Evolutionary conservation across 2,329 filamentous ascomycete species (phyloP).

Genomic region (Colletotrichum eremochloae): DNA sequence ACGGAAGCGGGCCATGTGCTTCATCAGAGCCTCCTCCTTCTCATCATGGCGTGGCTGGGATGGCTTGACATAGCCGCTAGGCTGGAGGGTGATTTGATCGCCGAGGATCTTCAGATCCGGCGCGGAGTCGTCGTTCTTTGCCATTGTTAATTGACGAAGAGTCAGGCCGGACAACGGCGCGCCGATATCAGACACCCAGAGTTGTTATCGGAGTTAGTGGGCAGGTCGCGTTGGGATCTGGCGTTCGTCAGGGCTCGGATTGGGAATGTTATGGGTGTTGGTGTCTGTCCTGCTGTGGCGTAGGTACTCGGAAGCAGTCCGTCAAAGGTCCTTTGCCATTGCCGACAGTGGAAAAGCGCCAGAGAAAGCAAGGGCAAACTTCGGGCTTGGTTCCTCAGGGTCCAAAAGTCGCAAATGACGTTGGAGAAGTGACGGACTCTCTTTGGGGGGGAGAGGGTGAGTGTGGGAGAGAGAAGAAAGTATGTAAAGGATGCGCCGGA

Average conservation of each 20-base stretch:
- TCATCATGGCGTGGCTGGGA: slow-evolving; percentile 58
- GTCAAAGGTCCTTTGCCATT: slow-evolving; percentile 38
- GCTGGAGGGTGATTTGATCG: slow-evolving; percentile 80
- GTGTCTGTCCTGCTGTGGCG: not conserved
- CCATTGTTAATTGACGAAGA: slow-evolving; percentile 49
- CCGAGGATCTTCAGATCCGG: slow-evolving; percentile 85
- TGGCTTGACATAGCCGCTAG: slow-evolving; percentile 75
- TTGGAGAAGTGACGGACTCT: slow-evolving; percentile 32
- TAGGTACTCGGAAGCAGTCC: slow-evolving; percentile 22
- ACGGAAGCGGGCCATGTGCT: slow-evolving; percentile 89
- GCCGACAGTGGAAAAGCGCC: slow-evolving; percentile 16
- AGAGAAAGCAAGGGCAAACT: not conserved
- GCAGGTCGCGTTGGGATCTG: not conserved
- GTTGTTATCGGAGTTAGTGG: not conserved
- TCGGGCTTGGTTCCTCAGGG: not conserved
- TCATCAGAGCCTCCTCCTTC: slow-evolving; percentile 79
- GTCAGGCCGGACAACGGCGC: not conserved
- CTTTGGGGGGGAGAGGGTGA: not conserved
- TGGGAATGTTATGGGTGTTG: not conserved
- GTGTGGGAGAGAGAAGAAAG: too few relatives aligned
- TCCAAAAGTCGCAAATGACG: slow-evolving; percentile 21
- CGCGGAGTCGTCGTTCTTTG: slow-evolving; percentile 60
- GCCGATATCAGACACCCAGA: not conserved
- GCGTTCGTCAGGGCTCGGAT: not conserved
- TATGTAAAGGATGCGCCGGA: slow-evolving; percentile 15